These are phyloP conservation scores for Quercus wislizeni DNA, from an alignment of 306 rosid genomes.

Conservation along the genomic window DNA sequence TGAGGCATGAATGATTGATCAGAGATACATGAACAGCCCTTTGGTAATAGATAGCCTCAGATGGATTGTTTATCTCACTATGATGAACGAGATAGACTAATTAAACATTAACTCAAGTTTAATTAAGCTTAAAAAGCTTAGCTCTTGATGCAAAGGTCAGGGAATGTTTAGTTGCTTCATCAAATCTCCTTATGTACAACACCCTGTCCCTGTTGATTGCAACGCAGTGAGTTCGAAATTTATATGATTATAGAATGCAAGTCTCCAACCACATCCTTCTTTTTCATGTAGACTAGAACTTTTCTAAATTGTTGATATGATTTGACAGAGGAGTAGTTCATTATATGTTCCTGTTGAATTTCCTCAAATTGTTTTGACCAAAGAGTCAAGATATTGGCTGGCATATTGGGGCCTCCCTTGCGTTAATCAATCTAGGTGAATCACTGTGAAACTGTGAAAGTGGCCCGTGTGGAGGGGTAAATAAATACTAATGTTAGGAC, in stretches of 20 bases:
- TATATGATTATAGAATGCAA: too few species aligned
- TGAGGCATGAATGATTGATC: neutral
- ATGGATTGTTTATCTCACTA: neutral
- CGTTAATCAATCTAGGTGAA: neutral
- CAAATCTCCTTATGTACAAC: neutral
- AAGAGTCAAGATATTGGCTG: neutral
- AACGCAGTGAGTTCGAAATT: neutral
- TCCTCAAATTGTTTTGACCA: neutral
- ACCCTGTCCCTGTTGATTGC: neutral
- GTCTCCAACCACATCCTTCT: neutral
- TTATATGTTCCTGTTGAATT: conserved; percentile 6
- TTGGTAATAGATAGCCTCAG: neutral
- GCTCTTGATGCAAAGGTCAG: neutral
- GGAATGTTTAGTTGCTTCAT: neutral
- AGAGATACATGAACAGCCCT: neutral
- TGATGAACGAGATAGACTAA: neutral
- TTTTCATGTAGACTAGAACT: neutral
- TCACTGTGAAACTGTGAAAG: neutral
- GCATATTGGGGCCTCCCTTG: conserved; percentile 4
- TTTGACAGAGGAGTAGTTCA: neutral
- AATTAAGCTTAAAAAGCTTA: neutral
- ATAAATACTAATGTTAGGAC: too few species aligned
- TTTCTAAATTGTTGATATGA: neutral
- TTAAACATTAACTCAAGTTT: neutral
- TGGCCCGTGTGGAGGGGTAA: neutral